phyloP scores from a whole-genome alignment of 805 yeast genomes.

The Cyberlindnera subsufficiens region DNA sequence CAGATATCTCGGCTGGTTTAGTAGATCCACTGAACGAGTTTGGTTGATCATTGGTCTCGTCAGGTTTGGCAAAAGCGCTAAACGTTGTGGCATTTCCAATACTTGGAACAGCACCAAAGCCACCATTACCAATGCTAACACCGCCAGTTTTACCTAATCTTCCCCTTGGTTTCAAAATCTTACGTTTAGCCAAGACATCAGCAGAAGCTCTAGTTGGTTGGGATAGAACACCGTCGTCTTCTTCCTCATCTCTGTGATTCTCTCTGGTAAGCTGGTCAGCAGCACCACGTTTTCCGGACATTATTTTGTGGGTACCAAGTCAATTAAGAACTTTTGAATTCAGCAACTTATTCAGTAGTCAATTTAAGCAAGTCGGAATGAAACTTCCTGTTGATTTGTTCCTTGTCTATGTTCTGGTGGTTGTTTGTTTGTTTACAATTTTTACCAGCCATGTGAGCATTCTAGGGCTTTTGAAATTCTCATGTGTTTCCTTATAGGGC shows the following conservation, averaged over 20 bases:
- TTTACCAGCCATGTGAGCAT: too few species aligned
- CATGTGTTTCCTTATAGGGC: too few species aligned
- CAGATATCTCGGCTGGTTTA: slow-evolving; percentile 5
- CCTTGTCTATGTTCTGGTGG: too few species aligned
- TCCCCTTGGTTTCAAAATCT: slow-evolving; percentile 55
- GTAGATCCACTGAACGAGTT: slow-evolving; percentile 10
- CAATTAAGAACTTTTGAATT: slow-evolving; percentile 2
- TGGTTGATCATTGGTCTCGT: neutral
- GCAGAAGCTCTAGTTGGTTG: slow-evolving; percentile 46
- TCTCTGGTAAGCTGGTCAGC: slow-evolving; percentile 59
- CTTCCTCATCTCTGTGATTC: slow-evolving; percentile 26
- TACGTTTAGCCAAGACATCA: slow-evolving; percentile 60
- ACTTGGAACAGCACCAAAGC: neutral
- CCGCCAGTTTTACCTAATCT: slow-evolving; percentile 25
- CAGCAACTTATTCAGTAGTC: too few species aligned
- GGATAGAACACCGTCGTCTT: slow-evolving; percentile 32
- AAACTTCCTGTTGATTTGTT: too few species aligned
- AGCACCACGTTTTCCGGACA: slow-evolving; percentile 66
- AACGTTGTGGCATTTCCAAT: too few species aligned
- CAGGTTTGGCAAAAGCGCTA: too few species aligned
- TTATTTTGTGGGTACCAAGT: slow-evolving; percentile 13
- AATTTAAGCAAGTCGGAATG: too few species aligned
- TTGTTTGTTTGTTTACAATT: too few species aligned
- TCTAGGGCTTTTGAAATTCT: too few species aligned
- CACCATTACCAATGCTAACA: neutral